Conservation (phyloP, 306 rosid species). For the Castanospermum australe region DNA sequence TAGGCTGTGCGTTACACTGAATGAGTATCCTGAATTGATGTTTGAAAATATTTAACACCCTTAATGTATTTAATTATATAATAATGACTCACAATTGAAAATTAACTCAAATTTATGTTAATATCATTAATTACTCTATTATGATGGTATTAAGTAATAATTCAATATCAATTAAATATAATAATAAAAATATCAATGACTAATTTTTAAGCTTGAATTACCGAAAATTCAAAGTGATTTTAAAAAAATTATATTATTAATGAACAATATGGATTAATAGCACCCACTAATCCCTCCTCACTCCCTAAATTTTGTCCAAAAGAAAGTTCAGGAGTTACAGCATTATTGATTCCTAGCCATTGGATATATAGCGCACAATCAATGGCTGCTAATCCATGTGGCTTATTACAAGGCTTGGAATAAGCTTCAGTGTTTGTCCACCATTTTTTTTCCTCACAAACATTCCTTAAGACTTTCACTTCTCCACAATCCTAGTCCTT, state of each 20-base stretch:
- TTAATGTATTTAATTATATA: not conserved
- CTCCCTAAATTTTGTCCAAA: constrained; percentile 28
- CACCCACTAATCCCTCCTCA: constrained; percentile 56
- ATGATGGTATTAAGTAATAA: not conserved
- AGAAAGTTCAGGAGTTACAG: constrained; percentile 69
- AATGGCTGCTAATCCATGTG: constrained; percentile 40
- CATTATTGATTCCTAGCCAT: constrained; percentile 37
- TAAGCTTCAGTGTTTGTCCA: constrained; percentile 37
- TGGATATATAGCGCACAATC: constrained; percentile 32
- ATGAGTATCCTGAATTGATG: not conserved
- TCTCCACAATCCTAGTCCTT: constrained; percentile 25
- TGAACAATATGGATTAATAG: constrained; percentile 17
- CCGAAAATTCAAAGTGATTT: no score
- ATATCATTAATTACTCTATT: constrained; percentile 10
- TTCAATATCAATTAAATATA: constrained; percentile 7
- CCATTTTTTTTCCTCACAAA: not conserved
- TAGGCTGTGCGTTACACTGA: not conserved
- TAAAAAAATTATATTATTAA: not conserved
- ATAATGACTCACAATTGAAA: constrained; percentile 20
- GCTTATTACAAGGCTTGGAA: constrained; percentile 42
- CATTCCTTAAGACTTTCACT: not conserved
- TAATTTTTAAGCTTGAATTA: no score
- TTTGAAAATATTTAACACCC: not conserved
- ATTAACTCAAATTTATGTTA: constrained; percentile 23
- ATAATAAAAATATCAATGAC: not conserved